These are phyloP conservation scores for Perkinsus marinus DNA, from an alignment of 169 alveolate species.

Conservation along the genomic window DNA sequence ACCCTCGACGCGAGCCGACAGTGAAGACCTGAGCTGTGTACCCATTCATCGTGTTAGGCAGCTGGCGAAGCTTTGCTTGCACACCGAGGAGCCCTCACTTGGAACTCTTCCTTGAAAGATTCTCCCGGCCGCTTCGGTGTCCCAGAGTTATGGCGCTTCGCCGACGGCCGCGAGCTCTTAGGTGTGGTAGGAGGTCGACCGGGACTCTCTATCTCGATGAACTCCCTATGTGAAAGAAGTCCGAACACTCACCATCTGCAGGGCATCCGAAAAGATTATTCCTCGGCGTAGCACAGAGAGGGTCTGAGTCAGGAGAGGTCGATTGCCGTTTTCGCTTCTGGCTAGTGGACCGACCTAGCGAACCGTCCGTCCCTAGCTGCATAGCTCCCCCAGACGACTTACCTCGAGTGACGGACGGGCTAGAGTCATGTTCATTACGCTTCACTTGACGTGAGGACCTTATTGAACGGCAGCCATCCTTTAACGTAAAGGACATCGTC, in stretches of 20 bases:
- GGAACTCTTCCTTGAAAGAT: neutral
- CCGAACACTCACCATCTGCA: neutral
- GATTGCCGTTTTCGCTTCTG: neutral
- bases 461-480: neutral
- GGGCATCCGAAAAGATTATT: neutral
- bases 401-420: neutral
- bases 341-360: neutral
- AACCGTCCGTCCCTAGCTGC: neutral
- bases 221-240: neutral
- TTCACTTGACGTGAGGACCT: neutral
- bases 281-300: neutral
- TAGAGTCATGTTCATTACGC: neutral
- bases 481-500: neutral
- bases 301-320: neutral
- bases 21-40: neutral
- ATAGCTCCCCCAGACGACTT: neutral
- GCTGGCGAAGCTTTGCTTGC: too few relatives aligned
- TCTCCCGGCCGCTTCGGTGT: neutral
- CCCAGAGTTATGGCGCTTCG: neutral
- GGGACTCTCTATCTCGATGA: neutral
- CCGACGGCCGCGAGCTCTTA: neutral
- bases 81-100: neutral
- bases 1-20: neutral
- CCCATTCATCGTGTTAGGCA: too few relatives aligned
- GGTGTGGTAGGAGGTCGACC: neutral